Evolutionary conservation across 306 rosid species (phyloP).

Genomic region (Dryas alaskensis): DNA sequence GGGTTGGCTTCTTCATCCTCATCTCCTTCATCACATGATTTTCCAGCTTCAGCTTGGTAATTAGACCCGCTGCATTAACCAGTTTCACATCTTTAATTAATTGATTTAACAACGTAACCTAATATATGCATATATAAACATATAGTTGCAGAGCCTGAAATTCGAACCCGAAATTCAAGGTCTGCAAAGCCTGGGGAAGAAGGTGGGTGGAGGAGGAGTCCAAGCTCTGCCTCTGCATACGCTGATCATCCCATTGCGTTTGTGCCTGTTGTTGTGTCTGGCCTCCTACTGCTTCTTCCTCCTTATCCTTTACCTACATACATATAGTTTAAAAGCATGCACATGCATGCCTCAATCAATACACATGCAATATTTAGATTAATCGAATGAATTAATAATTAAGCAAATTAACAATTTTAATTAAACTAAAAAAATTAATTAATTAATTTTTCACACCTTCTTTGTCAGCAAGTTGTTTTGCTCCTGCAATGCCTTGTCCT

Average conservation of each 20-base stretch:
- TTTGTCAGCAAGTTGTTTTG: conserved; percentile 62
- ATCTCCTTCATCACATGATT: too few relatives aligned
- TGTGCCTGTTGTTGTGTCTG: conserved; percentile 22
- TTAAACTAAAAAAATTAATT: too few relatives aligned
- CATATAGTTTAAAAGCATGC: too few relatives aligned
- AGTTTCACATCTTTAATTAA: not conserved
- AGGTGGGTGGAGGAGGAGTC: conserved; percentile 21
- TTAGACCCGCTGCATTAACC: conserved; percentile 27
- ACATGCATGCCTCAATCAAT: not conserved
- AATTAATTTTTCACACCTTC: conserved; percentile 36
- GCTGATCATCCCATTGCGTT: conserved; percentile 30
- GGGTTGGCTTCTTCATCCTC: conserved; percentile 17
- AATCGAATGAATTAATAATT: too few relatives aligned
- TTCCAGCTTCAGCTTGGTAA: not conserved
- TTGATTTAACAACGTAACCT: too few relatives aligned
- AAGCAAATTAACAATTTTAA: too few relatives aligned
- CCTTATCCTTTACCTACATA: conserved; percentile 64
- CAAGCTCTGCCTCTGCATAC: conserved; percentile 24
- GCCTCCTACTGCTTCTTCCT: conserved; percentile 31
- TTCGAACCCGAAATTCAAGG: conserved; percentile 46
- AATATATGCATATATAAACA: too few relatives aligned
- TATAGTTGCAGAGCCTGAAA: not conserved
- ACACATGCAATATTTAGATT: too few relatives aligned
- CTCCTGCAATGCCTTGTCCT: conserved; percentile 75
- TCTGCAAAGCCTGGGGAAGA: conserved; percentile 39